phyloP scores from a whole-genome alignment of 1,284 basidiomycete species.

The Cutaneotrichosporon curvatum region DNA sequence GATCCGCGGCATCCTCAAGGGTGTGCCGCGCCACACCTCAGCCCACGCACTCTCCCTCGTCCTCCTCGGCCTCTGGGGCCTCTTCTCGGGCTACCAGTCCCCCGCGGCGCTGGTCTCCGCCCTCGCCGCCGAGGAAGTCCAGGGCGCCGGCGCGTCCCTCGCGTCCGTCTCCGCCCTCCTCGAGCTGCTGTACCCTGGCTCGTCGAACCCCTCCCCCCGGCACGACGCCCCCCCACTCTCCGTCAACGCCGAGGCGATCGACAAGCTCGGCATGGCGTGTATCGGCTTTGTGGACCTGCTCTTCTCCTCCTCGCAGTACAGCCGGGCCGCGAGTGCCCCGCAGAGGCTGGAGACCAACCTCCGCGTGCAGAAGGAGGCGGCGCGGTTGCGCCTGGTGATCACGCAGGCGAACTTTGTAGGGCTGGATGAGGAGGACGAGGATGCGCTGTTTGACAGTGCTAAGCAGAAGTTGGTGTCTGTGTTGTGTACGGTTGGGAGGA shows the following conservation, averaged over 20 bases:
- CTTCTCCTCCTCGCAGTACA: slow-evolving; percentile 19
- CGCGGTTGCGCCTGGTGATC: slow-evolving; percentile 35
- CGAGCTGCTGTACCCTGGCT: slow-evolving; percentile 38
- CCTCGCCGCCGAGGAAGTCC: slow-evolving; percentile 40
- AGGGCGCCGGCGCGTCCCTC: slow-evolving; percentile 27
- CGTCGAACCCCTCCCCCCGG: slow-evolving; percentile 11
- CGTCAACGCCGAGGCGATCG: slow-evolving; percentile 34
- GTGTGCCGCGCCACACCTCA: slow-evolving; percentile 31
- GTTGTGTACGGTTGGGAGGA: slow-evolving; percentile 30
- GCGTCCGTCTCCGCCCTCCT: slow-evolving; percentile 36
- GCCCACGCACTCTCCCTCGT: slow-evolving; percentile 43
- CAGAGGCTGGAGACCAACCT: slow-evolving; percentile 23
- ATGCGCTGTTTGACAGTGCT: slow-evolving; percentile 29
- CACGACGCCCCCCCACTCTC: slow-evolving; percentile 8
- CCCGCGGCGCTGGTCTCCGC: slow-evolving; percentile 39
- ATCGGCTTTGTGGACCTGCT: slow-evolving; percentile 42
- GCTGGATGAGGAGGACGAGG: slow-evolving; percentile 17
- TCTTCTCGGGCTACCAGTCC: slow-evolving; percentile 34
- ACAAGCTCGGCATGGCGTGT: slow-evolving; percentile 41
- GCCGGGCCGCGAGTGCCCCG: slow-evolving; percentile 8
- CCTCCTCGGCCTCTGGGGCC: slow-evolving; percentile 43
- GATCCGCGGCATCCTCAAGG: slow-evolving; percentile 32
- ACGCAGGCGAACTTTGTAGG: slow-evolving; percentile 37
- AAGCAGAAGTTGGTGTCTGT: slow-evolving; percentile 39
- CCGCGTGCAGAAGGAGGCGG: slow-evolving; percentile 30